A percentile compares a stretch with the other conserved stretches of the same genome.
These are phyloP conservation scores for Fusarium hainanense DNA, from an alignment of 2,329 filamentous ascomycete genomes.

Conservation along the genomic window DNA sequence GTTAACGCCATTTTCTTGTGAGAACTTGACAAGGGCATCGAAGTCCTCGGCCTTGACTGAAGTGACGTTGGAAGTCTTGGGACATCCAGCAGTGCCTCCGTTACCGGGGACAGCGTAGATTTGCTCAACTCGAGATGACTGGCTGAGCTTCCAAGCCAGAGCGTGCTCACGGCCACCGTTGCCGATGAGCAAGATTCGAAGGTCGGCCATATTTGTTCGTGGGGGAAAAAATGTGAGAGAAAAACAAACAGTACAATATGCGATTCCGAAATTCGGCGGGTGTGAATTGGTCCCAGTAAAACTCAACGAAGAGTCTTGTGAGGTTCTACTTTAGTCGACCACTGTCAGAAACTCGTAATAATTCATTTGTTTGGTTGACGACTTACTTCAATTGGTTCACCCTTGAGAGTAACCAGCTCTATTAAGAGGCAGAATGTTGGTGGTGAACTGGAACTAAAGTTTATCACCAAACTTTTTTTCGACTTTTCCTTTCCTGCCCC, in stretches of 20 bases:
- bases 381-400: constrained; percentile 34
- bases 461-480: constrained; percentile 30
- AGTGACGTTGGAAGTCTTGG: constrained; percentile 79
- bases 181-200: constrained; percentile 86
- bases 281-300: constrained; percentile 16
- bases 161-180: constrained; percentile 96
- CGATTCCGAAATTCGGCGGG: constrained; percentile 36
- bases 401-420: constrained; percentile 39
- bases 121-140: constrained; percentile 80
- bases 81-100: constrained; percentile 79
- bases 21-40: constrained; percentile 77
- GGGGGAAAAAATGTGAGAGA: constrained; percentile 9
- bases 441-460: constrained; percentile 22
- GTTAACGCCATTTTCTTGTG: constrained; percentile 78
- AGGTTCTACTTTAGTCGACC: constrained; percentile 12
- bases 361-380: neutral
- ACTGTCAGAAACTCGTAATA: neutral
- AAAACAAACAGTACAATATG: constrained; percentile 18
- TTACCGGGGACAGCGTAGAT: constrained; percentile 83
- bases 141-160: constrained; percentile 90
- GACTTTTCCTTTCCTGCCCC: constrained; percentile 28
- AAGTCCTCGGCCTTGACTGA: constrained; percentile 81
- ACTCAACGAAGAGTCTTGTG: constrained; percentile 8
- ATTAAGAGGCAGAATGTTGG: constrained; percentile 25
- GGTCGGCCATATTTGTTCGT: constrained; percentile 49